A percentile compares a stretch with the other conserved stretches of the same genome.
phyloP scores from a whole-genome alignment of 2,329 filamentous ascomycete genomes.

The Verticillium tricorpus region DNA sequence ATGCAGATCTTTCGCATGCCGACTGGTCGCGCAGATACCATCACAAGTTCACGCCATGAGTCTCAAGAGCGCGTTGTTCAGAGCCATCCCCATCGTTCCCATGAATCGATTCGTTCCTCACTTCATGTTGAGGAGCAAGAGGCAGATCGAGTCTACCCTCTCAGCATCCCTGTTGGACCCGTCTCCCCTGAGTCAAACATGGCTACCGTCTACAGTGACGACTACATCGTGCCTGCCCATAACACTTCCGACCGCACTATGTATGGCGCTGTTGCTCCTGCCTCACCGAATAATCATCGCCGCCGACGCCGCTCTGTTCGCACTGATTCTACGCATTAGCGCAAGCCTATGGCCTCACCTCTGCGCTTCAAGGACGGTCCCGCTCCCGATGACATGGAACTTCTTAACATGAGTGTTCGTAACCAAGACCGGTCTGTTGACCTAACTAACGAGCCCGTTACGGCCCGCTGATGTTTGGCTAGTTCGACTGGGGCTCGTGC shows the following conservation, averaged over 20 bases:
- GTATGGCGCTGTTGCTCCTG: background rate
- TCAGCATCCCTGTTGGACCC: background rate
- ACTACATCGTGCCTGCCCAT: background rate
- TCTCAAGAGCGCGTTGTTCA: background rate
- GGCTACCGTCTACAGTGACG: slow-evolving; percentile 2
- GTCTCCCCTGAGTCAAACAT: background rate
- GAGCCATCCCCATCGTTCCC: background rate
- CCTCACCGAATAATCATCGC: background rate
- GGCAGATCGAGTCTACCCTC: background rate
- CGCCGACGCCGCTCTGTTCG: background rate
- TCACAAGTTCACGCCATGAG: background rate
- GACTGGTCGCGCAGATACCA: background rate
- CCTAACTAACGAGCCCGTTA: background rate
- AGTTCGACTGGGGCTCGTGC: background rate
- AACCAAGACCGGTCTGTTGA: background rate
- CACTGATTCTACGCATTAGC: background rate
- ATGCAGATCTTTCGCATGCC: background rate
- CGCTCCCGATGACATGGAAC: background rate
- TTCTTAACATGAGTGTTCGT: background rate
- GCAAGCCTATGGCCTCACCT: background rate
- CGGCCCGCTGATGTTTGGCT: background rate
- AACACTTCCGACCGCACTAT: background rate
- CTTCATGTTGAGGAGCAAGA: background rate
- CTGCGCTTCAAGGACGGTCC: background rate
- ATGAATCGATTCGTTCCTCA: background rate